These are phyloP conservation scores for Claviceps quebecensis DNA, from an alignment of 2,329 filamentous ascomycete genomes.

Conservation along the genomic window DNA sequence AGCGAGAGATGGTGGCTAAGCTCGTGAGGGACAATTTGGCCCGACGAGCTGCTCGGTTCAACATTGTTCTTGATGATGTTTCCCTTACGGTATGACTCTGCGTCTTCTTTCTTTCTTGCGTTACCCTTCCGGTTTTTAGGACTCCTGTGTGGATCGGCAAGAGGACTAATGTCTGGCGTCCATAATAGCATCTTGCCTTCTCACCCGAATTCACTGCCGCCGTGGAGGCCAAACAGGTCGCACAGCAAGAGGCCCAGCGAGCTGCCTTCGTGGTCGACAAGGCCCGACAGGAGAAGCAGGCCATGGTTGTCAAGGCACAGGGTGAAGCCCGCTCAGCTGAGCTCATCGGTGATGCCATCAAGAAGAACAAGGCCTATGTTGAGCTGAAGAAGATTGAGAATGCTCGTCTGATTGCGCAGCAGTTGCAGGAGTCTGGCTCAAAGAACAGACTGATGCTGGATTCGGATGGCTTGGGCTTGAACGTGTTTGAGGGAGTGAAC, in stretches of 20 bases:
- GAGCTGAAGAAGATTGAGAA: slow-evolving; percentile 98
- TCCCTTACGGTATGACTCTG: slow-evolving; percentile 61
- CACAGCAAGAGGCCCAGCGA: slow-evolving; percentile 86
- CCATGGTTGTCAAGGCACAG: slow-evolving; percentile 94
- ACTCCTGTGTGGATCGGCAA: not conserved
- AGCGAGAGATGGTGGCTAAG: slow-evolving; percentile 89
- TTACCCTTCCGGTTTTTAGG: not conserved
- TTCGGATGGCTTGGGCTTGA: slow-evolving; percentile 77
- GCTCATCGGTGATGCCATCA: slow-evolving; percentile 97
- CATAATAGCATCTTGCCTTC: slow-evolving; percentile 50
- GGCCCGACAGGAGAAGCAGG: slow-evolving; percentile 97
- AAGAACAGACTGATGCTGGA: slow-evolving; percentile 93
- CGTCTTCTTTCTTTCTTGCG: slow-evolving; percentile 14
- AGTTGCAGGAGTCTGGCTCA: slow-evolving; percentile 72
- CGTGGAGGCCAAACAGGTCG: slow-evolving; percentile 61
- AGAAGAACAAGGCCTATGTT: slow-evolving; percentile 95
- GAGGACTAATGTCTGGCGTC: not conserved
- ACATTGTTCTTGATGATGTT: slow-evolving; percentile 94
- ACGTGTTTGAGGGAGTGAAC: slow-evolving; percentile 50
- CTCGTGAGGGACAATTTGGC: slow-evolving; percentile 89
- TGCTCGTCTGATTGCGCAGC: slow-evolving; percentile 72
- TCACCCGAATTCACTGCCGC: slow-evolving; percentile 61
- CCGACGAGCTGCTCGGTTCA: slow-evolving; percentile 83
- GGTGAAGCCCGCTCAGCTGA: slow-evolving; percentile 97
- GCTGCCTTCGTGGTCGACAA: slow-evolving; percentile 98